These are phyloP conservation scores for Saccharomycopsis fodiens DNA, from an alignment of 805 yeast species.

Conservation along the genomic window DNA sequence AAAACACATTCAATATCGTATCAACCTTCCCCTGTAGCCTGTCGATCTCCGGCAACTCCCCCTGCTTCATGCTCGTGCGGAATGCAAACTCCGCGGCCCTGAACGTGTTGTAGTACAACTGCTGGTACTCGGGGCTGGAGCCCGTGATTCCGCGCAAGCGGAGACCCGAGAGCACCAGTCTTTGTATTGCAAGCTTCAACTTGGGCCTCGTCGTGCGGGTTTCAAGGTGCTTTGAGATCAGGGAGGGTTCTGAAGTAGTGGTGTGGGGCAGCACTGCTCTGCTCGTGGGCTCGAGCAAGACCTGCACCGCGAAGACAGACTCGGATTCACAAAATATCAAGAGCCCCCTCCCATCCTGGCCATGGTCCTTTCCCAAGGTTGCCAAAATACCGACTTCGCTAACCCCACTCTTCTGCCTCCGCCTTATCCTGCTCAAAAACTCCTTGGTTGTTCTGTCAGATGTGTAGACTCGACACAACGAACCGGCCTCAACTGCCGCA, in stretches of 20 bases:
- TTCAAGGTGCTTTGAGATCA: not conserved
- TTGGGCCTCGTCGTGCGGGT: not conserved
- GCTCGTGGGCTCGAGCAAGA: not conserved
- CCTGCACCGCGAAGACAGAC: not conserved
- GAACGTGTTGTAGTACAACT: constrained; percentile 12
- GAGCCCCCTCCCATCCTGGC: not conserved
- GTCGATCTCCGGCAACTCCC: constrained; percentile 8
- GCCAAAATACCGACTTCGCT: not conserved
- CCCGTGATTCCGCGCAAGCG: constrained; percentile 15
- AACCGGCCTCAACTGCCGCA: not conserved
- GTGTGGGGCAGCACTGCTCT: not conserved
- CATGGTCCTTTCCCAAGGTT: too few relatives aligned
- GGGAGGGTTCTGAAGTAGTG: not conserved
- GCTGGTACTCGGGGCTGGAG: constrained; percentile 9
- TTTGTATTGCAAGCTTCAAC: constrained; percentile 8
- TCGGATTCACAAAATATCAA: not conserved
- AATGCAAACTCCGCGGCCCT: constrained; percentile 15
- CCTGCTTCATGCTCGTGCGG: constrained; percentile 1
- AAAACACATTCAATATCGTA: constrained; percentile 5
- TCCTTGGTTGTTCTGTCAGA: not conserved
- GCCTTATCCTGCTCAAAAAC: not conserved
- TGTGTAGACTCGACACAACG: not conserved
- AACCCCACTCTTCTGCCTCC: not conserved
- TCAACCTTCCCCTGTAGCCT: constrained; percentile 13
- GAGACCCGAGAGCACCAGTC: constrained; percentile 12